These are phyloP conservation scores for Neophaeococcomyces mojaviensis DNA, from an alignment of 2,329 filamentous ascomycete species.

Conservation along the genomic window DNA sequence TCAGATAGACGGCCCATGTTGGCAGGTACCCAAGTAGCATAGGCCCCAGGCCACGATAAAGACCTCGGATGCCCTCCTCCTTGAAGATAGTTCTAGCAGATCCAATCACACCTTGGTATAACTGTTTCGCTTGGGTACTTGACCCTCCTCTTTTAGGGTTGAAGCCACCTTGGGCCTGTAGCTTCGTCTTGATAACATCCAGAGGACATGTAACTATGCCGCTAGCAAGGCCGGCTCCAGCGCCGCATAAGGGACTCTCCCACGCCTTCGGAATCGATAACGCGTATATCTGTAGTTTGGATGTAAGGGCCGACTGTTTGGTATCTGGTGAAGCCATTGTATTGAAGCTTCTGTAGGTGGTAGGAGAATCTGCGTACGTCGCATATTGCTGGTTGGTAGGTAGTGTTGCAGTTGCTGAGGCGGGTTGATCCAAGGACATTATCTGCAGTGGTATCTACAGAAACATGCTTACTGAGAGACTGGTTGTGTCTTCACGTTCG, in stretches of 20 bases:
- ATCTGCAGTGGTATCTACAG: conserved; percentile 6
- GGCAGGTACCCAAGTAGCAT: conserved; percentile 94
- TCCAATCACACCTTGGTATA: conserved; percentile 81
- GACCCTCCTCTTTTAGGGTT: conserved; percentile 40
- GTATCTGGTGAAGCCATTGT: conserved; percentile 25
- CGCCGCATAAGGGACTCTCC: conserved; percentile 78
- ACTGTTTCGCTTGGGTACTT: conserved; percentile 32
- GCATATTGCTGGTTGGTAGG: conserved; percentile 20
- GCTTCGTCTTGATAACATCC: conserved; percentile 97
- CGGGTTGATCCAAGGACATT: conserved; percentile 21
- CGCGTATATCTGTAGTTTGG: conserved; percentile 35
- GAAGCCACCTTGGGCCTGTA: conserved; percentile 91
- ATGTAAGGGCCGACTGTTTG: conserved; percentile 24
- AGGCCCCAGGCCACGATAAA: conserved; percentile 89
- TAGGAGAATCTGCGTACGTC: conserved; percentile 18
- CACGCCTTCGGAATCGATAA: conserved; percentile 47
- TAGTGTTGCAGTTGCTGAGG: conserved; percentile 3
- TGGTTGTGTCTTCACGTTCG: conserved; percentile 2
- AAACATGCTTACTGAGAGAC: background rate
- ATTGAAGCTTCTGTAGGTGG: conserved; percentile 19
- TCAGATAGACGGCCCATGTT: conserved; percentile 97
- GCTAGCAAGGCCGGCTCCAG: conserved; percentile 82
- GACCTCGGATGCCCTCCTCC: conserved; percentile 78
- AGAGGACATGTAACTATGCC: conserved; percentile 93
- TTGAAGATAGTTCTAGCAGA: conserved; percentile 79